phyloP scores from a whole-genome alignment of 331 rosid species.

The Pyrus hybrid region DNA sequence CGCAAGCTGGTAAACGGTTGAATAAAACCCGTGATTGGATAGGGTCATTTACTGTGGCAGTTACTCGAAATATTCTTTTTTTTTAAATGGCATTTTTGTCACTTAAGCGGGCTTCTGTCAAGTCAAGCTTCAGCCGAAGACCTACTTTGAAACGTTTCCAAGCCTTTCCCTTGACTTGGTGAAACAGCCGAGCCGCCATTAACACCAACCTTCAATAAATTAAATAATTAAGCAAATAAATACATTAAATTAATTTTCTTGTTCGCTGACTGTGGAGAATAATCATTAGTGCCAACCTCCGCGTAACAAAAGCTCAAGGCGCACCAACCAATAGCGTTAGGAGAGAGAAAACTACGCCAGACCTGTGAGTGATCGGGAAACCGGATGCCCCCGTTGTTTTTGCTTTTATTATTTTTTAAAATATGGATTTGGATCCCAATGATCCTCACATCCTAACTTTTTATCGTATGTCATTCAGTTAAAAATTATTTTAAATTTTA shows the following conservation, averaged over 20 bases:
- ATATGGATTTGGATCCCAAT: too few relatives aligned
- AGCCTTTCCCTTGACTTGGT: constrained; percentile 9
- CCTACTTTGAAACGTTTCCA: not conserved
- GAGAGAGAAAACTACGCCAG: constrained; percentile 14
- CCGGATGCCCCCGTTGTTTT: not conserved
- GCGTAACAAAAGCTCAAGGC: constrained; percentile 43
- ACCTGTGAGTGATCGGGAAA: constrained; percentile 9
- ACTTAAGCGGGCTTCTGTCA: constrained; percentile 5
- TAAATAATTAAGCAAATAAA: not conserved
- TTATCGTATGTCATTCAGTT: too few relatives aligned
- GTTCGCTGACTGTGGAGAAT: constrained; percentile 34
- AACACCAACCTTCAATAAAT: not conserved
- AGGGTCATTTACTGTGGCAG: constrained; percentile 24
- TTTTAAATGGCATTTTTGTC: constrained; percentile 29
- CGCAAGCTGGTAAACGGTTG: not conserved
- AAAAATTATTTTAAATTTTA: too few relatives aligned
- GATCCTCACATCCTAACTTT: accelerated
- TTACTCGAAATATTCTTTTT: constrained; percentile 4
- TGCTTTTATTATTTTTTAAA: not conserved
- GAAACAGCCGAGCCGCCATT: constrained; percentile 29
- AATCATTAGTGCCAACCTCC: constrained; percentile 68
- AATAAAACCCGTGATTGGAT: constrained; percentile 24
- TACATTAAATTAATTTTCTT: not conserved
- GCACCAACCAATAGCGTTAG: constrained; percentile 21
- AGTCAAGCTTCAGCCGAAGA: not conserved